Evolutionary conservation across 495 filamentous ascomycete genomes (phyloP), one percentile per base, ranked within the genome.

Genomic region (Trichoderma reesei): DNA sequence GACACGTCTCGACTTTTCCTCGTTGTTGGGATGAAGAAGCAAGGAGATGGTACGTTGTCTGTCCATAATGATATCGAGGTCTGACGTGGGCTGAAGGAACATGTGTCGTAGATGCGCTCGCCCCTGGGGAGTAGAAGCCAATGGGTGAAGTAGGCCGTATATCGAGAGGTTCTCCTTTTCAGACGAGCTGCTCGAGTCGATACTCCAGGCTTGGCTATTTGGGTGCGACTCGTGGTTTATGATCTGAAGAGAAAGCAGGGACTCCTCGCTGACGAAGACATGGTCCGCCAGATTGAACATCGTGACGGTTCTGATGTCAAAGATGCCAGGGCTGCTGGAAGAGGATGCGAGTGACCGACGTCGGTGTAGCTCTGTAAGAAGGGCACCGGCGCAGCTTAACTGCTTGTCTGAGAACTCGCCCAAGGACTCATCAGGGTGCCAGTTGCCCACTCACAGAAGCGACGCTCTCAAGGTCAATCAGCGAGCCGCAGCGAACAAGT

Each of bases 121-220:
- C 2, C 95, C 94, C 68, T 96, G 90, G 6, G 90, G 86, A 2
- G 90, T 96, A 39, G 82, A 83, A 48, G 95, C 89, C 65, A 93
- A 78, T 44, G 87, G 81, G 51, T 88, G 84, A 66, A 95, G 91
- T 13, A 95, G 78, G 4, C 92, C 94, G 67, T 89, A 95, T 1
- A 98, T 74, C 2, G 92, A 96, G n/a, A 97, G 82, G 8, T 86
- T 88, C 72, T 97, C 91, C 72, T 96, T 97, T 0, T 87, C 83
- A 14, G 87, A 87, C 0, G 87, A 87, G 8, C 82, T 79, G 6
- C 82, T 85, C 66, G 75, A 85, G 11, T 81, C 84, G 13, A 89
- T 87, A 1, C 89, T 90, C 73, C 91, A 89, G 69, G 88, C 90
- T 59, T 94, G 88, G 54, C 85, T 85, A 65, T 92, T 90, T 8